Percentiles rank a stretch among this genome's conserved stretches.
Evolutionary conservation across 176 grass and related monocot species (phyloP).

Genomic region (Melocanna baccifera): DNA sequence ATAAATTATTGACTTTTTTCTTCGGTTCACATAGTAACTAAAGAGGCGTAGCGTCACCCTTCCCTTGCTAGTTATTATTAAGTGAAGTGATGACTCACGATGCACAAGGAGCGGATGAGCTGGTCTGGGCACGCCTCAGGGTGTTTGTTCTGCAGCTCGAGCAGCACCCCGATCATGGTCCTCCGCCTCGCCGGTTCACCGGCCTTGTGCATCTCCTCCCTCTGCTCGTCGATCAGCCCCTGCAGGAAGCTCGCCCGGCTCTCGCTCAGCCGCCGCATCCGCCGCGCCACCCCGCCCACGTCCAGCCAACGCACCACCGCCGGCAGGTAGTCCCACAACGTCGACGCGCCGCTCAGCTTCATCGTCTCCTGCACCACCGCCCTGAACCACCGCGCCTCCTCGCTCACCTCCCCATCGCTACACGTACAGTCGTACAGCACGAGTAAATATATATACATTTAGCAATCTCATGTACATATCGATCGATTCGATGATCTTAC

Average conservation of each 20-base stretch:
- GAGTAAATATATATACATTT: no score
- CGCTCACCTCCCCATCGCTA: slow-evolving; percentile 7
- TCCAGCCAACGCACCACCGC: slow-evolving; percentile 19
- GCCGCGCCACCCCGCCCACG: neutral
- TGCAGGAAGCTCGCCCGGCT: slow-evolving; percentile 19
- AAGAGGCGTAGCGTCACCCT: no score
- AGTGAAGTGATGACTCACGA: slow-evolving; percentile 8
- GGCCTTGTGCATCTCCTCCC: neutral
- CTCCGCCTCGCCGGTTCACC: neutral
- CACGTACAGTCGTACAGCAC: neutral
- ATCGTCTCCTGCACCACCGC: slow-evolving; percentile 46
- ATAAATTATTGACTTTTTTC: no score
- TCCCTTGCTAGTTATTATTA: no score
- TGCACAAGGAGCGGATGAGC: slow-evolving; percentile 24
- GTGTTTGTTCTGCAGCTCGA: neutral
- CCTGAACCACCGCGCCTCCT: slow-evolving; percentile 39
- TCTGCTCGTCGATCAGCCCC: neutral
- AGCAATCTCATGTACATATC: neutral
- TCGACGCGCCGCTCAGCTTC: slow-evolving; percentile 13
- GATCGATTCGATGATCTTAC: neutral
- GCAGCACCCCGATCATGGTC: slow-evolving; percentile 12
- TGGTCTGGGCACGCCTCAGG: slow-evolving; percentile 11
- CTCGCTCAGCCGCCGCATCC: neutral
- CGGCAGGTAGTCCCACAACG: slow-evolving; percentile 28
- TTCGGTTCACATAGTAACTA: no score